phyloP scores from a whole-genome alignment of 768 basidiomycete species.

The Crassisporium funariophilum region DNA sequence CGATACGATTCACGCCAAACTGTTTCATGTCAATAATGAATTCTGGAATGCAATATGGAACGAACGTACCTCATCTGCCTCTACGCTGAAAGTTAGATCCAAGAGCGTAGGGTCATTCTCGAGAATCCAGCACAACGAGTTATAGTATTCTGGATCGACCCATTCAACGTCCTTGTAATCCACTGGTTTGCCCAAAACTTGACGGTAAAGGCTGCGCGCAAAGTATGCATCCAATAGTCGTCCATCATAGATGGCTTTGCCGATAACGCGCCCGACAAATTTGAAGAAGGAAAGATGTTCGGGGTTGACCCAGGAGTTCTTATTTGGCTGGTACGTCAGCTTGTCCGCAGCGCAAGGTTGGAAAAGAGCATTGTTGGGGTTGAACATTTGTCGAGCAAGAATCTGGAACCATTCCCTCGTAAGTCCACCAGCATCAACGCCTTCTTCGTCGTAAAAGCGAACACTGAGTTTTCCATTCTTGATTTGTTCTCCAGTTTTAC shows the following conservation, averaged over 20 bases:
- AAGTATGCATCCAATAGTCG: slow-evolving; percentile 98
- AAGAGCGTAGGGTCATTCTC: slow-evolving; percentile 90
- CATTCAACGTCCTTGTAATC: slow-evolving; percentile 97
- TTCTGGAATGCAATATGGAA: neutral
- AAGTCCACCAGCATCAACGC: slow-evolving; percentile 97
- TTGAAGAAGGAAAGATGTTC: slow-evolving; percentile 98
- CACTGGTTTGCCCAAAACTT: slow-evolving; percentile 90
- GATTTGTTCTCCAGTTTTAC: slow-evolving; percentile 93
- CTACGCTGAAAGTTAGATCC: slow-evolving; percentile 93
- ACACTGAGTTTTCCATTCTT: slow-evolving; percentile 97
- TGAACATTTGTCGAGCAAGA: slow-evolving; percentile 97
- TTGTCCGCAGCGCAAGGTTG: slow-evolving; percentile 96
- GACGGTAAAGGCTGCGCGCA: slow-evolving; percentile 93
- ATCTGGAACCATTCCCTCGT: slow-evolving; percentile 99
- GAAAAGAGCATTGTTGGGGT: slow-evolving; percentile 97
- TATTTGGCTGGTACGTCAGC: slow-evolving; percentile 95
- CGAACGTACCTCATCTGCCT: slow-evolving; percentile 84
- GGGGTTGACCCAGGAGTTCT: slow-evolving; percentile 90
- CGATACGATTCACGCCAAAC: slow-evolving; percentile 91
- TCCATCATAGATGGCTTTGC: slow-evolving; percentile 97
- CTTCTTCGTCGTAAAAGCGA: slow-evolving; percentile 96
- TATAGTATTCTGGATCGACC: slow-evolving; percentile 98
- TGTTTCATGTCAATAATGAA: slow-evolving; percentile 28
- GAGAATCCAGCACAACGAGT: slow-evolving; percentile 96
- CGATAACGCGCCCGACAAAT: slow-evolving; percentile 96